Evolutionary conservation across 176 grass and related monocot species (phyloP).

Genomic region (Cymbopogon citratus): DNA sequence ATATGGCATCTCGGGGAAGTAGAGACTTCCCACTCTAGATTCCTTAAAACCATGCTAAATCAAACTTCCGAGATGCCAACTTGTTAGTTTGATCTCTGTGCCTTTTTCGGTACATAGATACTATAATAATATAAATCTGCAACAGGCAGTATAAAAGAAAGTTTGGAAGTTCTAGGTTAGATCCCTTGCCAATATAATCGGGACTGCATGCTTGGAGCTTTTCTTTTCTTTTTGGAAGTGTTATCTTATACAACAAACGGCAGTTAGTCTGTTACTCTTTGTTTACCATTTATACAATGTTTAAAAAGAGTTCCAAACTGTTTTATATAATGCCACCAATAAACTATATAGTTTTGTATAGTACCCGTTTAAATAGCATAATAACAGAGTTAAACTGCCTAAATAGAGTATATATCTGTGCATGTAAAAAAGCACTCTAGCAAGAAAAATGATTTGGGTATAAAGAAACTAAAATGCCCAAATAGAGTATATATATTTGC

Average conservation of each 20-base stretch:
- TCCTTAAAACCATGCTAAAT: not conserved
- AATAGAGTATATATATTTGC: too few species aligned
- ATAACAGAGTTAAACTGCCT: too few species aligned
- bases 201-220: not conserved
- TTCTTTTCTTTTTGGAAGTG: too few species aligned
- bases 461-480: too few species aligned
- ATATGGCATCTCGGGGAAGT: not conserved
- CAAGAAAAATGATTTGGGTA: too few species aligned
- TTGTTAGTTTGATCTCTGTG: not conserved
- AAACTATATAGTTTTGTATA: too few species aligned
- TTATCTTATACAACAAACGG: not conserved
- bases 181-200: not conserved
- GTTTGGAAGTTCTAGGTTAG: not conserved
- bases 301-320: too few species aligned
- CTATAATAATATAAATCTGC: not conserved
- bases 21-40: not conserved
- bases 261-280: not conserved
- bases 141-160: not conserved
- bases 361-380: too few species aligned
- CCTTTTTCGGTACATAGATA: not conserved
- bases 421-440: too few species aligned
- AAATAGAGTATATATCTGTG: too few species aligned
- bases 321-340: too few species aligned
- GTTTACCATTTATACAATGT: too few species aligned
- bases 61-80: constrained; percentile 5